Evolutionary conservation across 1,139 yeast species (phyloP).

Genomic region (Hanseniaspora gamundiae): DNA sequence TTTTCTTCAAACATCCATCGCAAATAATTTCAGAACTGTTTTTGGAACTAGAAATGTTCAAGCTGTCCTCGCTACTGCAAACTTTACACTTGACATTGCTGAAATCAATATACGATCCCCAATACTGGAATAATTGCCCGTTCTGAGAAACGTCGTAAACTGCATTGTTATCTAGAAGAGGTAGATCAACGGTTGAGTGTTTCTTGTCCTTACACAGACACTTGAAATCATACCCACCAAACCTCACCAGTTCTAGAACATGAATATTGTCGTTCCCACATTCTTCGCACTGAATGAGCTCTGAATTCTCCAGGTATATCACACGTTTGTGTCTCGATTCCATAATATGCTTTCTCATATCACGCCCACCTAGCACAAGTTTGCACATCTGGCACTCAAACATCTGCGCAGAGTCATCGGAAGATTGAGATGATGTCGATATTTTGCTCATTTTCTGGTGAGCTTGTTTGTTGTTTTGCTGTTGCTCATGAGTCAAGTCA

Average conservation of each 20-base stretch:
- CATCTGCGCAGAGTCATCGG: neutral
- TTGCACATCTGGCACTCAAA: conserved; percentile 26
- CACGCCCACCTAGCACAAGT: conserved; percentile 17
- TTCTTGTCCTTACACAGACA: conserved; percentile 35
- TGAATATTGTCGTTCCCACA: conserved; percentile 46
- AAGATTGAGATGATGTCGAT: neutral
- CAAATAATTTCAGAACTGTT: conserved; percentile 27
- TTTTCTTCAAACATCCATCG: conserved; percentile 29
- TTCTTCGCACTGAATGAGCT: conserved; percentile 41
- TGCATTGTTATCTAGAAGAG: conserved; percentile 9
- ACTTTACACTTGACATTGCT: conserved; percentile 38
- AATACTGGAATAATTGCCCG: conserved; percentile 40
- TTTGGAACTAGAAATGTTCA: conserved; percentile 29
- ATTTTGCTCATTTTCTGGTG: neutral
- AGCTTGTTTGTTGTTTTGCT: neutral
- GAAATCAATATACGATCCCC: conserved; percentile 36
- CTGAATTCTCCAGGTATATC: conserved; percentile 25
- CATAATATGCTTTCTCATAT: conserved; percentile 36
- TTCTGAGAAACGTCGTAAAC: conserved; percentile 30
- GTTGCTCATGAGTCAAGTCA: no score
- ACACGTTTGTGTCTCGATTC: conserved; percentile 44
- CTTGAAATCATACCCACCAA: conserved; percentile 44
- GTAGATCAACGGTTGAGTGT: conserved; percentile 21
- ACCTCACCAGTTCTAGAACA: conserved; percentile 38
- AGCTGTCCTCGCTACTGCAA: conserved; percentile 33